Conservation (phyloP, 352 stramenopile species). For the Albugo candida region DNA sequence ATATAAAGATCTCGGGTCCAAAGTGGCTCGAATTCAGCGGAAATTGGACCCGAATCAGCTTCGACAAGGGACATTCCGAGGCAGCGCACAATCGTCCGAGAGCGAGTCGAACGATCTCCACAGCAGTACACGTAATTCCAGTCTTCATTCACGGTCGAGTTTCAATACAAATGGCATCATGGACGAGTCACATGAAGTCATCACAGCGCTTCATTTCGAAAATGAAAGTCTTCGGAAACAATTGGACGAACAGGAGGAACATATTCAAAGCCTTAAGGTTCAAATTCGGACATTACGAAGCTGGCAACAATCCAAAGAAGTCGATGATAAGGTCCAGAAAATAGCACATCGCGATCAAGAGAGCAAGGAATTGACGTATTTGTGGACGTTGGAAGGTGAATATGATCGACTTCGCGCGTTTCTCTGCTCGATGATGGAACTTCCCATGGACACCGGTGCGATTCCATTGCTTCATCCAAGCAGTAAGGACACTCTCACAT, state of each 20-base stretch:
- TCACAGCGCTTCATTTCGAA: constrained; percentile 63
- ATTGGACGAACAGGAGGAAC: constrained; percentile 44
- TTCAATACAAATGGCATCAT: constrained; percentile 43
- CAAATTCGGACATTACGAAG: constrained; percentile 67
- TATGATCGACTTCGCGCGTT: constrained; percentile 69
- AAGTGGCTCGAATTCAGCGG: constrained; percentile 44
- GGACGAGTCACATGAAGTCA: constrained; percentile 74
- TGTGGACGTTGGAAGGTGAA: constrained; percentile 55
- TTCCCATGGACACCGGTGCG: constrained; percentile 44
- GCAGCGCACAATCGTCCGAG: neutral
- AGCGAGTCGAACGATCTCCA: neutral
- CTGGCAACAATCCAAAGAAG: constrained; percentile 73
- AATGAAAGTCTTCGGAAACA: constrained; percentile 60
- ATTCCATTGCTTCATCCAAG: constrained; percentile 6
- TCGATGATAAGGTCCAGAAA: constrained; percentile 77
- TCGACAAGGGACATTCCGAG: neutral
- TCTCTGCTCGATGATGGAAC: constrained; percentile 52
- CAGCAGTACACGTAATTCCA: neutral
- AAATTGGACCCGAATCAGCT: constrained; percentile 49
- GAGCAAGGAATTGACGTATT: constrained; percentile 66
- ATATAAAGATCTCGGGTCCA: constrained; percentile 47
- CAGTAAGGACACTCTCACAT: neutral
- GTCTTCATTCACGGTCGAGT: neutral
- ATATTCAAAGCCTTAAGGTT: constrained; percentile 55
- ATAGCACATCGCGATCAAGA: constrained; percentile 68